Evolutionary conservation across 148 eudicot species (phyloP), one percentile per base, ranked within the genome.

Genomic region (Nepenthes mirabilis): DNA sequence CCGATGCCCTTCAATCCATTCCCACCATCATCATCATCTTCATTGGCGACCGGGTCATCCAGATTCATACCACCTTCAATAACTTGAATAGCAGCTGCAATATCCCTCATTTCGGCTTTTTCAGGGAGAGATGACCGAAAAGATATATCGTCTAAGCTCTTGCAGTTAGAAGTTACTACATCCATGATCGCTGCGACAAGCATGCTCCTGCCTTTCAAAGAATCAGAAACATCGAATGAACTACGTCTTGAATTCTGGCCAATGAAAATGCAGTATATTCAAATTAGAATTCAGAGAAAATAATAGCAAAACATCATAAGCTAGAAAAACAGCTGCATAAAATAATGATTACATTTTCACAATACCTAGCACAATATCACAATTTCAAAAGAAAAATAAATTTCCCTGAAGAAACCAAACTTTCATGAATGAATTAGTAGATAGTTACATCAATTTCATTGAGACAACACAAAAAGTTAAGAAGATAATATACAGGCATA

Each of bases 151-250:
- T 78, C 87, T 63, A 76, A 71, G 65, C 79, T 80, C 52, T 84
- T 87, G 65, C 95, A 86, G 65, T 78, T 77, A 68, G 99, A 86
- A 63, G 99, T 93, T 65, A 93, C 86, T 48, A 93, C 80, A 81
- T 93, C 99, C 99, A 93, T 89, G 58, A 93, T 80, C 67, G 99
- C 96, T 50, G 99, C 90, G 64, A 93, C 88, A 71, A 93, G 99
- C 99, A 93, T 93, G 85, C 99, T 93, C 79, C 94, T 86, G 68
- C 99, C 99, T 79, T 83, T 86, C 80, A 84, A 80, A 77, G 91
- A 84, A 82, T 89, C 89, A 77, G 79, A 84, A 82, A 77, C 59
- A 73, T 75, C 79, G 65, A 82, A 71, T 71, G 85, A 82, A 82
- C 75, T 69, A 63, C 57, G 85, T 70, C 89, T 77, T 67, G 84